Evolutionary conservation across 2,329 filamentous ascomycete genomes (phyloP), one percentile per base, ranked within the genome.

Genomic region (Fusarium sp.): DNA sequence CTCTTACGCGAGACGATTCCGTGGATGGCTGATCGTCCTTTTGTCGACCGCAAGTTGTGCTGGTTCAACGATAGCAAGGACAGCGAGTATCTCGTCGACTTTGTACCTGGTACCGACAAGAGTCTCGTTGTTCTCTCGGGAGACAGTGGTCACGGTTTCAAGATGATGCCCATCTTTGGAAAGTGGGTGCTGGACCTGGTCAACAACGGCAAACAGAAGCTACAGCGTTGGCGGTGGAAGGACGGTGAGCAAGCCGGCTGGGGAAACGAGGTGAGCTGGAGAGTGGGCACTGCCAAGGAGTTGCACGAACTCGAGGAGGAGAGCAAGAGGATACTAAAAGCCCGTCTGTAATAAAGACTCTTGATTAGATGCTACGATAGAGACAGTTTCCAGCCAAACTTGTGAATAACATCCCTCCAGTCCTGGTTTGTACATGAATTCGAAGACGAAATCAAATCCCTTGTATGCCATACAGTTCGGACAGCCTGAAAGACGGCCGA

Each of bases 351-450:
- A 54, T 43, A 25, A 41, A 25, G 6, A 11, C 11, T 8, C 48
- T 64, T 18, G 25, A 56, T 34, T 20, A 34, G 37, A 58, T 57
- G 27, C 68, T 68, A 70, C 54, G 58, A 61, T 23, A 75, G 57
- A 35, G 60, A 67, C 39, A 78, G 45, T 25, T 78, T 78, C 76
- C 76, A 78, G 9, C 76, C 76, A 66, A 78, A 78, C 13, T 75
- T 78, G 59, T 77, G 71, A 27, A 78, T 73, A 13, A 78, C 61
- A 18, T 75, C 71, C 20, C 71, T 75, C 76, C 76, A 78, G 37
- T 78, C 76, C 25, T 78, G 74, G 18, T 71, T 65, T 8, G 67
- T 66, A 3, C 37, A 41, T 20, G 66, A 30, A 20, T 30, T 20
- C 30, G 67, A 64, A 5, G 67, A 66, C 6, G 20, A 35, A 0